phyloP scores from a whole-genome alignment of 1,284 basidiomycete genomes.

The Tetrapyrgos nigripes region DNA sequence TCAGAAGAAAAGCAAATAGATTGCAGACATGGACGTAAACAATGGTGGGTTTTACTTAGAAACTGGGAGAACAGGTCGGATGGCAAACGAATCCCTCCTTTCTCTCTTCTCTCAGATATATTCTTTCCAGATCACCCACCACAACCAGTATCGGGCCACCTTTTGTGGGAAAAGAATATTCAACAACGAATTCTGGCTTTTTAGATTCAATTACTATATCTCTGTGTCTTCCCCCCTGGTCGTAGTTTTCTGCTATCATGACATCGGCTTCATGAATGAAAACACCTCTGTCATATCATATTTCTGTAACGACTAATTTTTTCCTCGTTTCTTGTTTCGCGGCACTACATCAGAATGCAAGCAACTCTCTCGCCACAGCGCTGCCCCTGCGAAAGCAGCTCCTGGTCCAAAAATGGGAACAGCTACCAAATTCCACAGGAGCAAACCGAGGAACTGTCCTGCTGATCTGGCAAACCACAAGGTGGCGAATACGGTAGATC shows the following conservation, averaged over 20 bases:
- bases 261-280: background rate
- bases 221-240: no score
- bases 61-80: no score
- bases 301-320: background rate
- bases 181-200: no score
- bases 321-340: background rate
- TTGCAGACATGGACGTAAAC: no score
- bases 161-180: no score
- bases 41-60: no score
- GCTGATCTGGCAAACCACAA: conserved; percentile 13
- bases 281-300: background rate
- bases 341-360: conserved; percentile 6
- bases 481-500: conserved; percentile 10
- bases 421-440: conserved; percentile 11
- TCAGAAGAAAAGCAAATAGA: no score
- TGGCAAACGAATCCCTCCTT: no score
- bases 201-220: no score
- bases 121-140: no score
- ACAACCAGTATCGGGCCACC: no score
- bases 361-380: conserved; percentile 15
- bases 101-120: no score
- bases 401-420: conserved; percentile 11
- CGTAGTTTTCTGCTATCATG: background rate
- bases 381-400: conserved; percentile 10
- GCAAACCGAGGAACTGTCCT: conserved; percentile 9